Evolutionary conservation across 129 eudicot species (phyloP), one percentile per base, ranked within the genome.

Genomic region (Escallonia herrerae): DNA sequence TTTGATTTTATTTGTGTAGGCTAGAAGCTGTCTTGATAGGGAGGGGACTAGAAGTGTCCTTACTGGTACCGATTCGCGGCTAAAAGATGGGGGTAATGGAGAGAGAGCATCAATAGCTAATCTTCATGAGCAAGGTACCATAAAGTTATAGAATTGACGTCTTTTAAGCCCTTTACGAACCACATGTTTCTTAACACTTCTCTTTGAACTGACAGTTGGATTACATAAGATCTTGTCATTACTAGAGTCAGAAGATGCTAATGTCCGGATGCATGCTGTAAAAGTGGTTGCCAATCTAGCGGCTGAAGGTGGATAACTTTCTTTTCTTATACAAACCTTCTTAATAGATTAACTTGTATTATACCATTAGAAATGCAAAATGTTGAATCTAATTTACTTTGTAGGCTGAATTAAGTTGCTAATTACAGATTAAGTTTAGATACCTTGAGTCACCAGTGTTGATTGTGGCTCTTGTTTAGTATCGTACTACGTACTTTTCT

Each of bases 281-380:
- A 94, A 94, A 73, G 95, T 94, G 65, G 99, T 94, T 71, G 99
- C 99, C 64, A 94, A 89, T 83, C 86, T 94, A 67, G 99, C 99
- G 64, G 99, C 99, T 72, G 99, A 94, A 94, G 99, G 99, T 94
- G 67, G 71, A 11, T 56, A 52, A 14, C 53, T 22, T 22, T 22
- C 33, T 22, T 22, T 22, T 22, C 33, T 22, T 22, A 22, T 22
- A 22, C 33, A 0, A 22, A 22, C 33, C 33, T 22, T 22, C 33
- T 22, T 22, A 22, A 22, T 22, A 22, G 33, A 22, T 22, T 22
- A 22, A 22, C 33, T 22, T 22, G 33, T 22, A 22, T 22, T 1
- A 22, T 22, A 22, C 33, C 33, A 22, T 22, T 22, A 22, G 33
- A 22, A 22, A 22, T 22, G 33, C 33, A 22, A 22, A 22, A 22